phyloP scores from a whole-genome alignment of 106 monocot species.

The Gastrodia elata region DNA sequence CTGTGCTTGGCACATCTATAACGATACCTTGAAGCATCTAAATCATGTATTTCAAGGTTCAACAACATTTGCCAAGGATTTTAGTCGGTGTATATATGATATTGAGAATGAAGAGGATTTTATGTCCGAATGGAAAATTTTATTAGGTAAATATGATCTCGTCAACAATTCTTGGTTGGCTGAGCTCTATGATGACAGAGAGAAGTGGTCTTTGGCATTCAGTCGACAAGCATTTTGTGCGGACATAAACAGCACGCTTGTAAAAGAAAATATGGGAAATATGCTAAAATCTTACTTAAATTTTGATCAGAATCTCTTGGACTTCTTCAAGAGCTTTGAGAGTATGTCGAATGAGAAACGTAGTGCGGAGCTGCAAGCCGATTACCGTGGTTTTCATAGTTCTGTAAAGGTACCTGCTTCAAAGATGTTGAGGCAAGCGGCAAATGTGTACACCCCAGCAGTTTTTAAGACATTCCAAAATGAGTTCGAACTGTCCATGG shows the following conservation, averaged over 20 bases:
- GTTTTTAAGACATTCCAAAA: slow-evolving; percentile 23
- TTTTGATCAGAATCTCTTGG: slow-evolving; percentile 8
- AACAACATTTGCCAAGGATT: slow-evolving; percentile 23
- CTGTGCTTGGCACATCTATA: slow-evolving; percentile 28
- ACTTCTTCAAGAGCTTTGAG: slow-evolving; percentile 28
- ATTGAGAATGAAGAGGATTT: slow-evolving; percentile 29
- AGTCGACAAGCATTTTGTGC: slow-evolving; percentile 22
- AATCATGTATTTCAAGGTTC: slow-evolving; percentile 21
- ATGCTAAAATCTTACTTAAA: slow-evolving; percentile 10
- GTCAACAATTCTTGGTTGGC: slow-evolving; percentile 18
- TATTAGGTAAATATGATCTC: slow-evolving; percentile 28
- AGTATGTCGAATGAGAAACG: slow-evolving; percentile 12
- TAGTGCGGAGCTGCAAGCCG: slow-evolving; percentile 13
- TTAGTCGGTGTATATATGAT: slow-evolving; percentile 19
- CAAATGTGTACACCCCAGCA: slow-evolving; percentile 19
- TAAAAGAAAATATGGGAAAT: slow-evolving; percentile 12
- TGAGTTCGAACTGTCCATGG: slow-evolving; percentile 23
- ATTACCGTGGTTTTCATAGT: slow-evolving; percentile 14
- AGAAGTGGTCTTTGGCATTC: slow-evolving; percentile 34
- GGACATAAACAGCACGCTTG: slow-evolving; percentile 14
- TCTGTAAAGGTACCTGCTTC: slow-evolving; percentile 6
- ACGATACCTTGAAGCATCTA: slow-evolving; percentile 27
- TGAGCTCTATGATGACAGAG: slow-evolving; percentile 16
- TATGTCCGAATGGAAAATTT: slow-evolving; percentile 11
- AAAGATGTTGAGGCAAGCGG: slow-evolving; percentile 29